Evolutionary conservation across 306 rosid genomes (phyloP).

Genomic region (Quercus cerris): DNA sequence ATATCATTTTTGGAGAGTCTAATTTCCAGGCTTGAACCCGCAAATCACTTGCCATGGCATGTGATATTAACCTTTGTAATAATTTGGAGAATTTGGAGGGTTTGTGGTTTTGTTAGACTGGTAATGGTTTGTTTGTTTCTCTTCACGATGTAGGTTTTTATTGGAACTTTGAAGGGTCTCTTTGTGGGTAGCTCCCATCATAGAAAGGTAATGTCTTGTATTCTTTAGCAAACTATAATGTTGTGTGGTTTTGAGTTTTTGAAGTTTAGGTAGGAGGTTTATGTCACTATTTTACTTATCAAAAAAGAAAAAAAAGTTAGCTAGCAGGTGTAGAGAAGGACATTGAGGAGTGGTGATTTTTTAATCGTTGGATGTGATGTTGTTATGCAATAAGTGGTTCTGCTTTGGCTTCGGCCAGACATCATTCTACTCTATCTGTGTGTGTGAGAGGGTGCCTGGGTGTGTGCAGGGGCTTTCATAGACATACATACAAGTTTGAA

Average conservation of each 20-base stretch:
- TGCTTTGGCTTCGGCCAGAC: not conserved
- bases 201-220: not conserved
- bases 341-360: not conserved
- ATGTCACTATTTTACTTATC: too few relatives aligned
- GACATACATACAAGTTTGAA: not conserved
- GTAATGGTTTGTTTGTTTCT: not conserved
- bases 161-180: not conserved
- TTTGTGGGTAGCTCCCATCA: constrained; percentile 7
- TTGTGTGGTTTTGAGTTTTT: not conserved
- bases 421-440: not conserved
- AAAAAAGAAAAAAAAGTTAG: too few relatives aligned
- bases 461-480: not conserved
- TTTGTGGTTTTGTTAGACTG: not conserved
- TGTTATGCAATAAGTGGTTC: not conserved
- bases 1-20: not conserved
- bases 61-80: not conserved
- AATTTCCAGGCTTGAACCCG: too few relatives aligned
- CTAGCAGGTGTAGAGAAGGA: not conserved
- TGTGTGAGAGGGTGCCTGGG: not conserved
- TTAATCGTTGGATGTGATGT: not conserved
- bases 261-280: not conserved
- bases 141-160: not conserved
- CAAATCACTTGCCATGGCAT: not conserved
- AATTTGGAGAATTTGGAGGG: not conserved
- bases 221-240: not conserved